Conservation (phyloP, 1,139 yeast species). For the Diutina mesorugosa region DNA sequence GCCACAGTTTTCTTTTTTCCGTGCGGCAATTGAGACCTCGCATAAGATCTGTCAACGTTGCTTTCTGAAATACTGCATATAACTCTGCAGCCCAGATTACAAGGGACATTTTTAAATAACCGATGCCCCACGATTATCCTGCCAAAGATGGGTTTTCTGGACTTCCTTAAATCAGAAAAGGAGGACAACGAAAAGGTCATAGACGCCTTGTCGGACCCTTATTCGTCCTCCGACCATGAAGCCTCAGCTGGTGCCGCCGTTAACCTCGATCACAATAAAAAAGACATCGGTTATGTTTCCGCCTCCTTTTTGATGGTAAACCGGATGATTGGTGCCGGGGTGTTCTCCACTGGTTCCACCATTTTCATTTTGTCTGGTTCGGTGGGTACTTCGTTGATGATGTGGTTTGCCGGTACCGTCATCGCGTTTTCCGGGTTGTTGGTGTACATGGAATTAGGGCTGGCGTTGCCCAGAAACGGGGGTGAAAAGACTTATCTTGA, state of each 20-base stretch:
- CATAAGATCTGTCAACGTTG: neutral
- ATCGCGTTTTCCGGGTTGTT: constrained; percentile 64
- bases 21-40: neutral
- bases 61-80: neutral
- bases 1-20: neutral
- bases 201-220: constrained; percentile 6
- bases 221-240: constrained; percentile 11
- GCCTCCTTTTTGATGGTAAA: constrained; percentile 62
- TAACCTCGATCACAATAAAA: constrained; percentile 38
- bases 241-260: constrained; percentile 17
- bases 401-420: constrained; percentile 71
- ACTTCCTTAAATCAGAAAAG: constrained; percentile 8
- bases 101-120: neutral
- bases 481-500: constrained; percentile 82
- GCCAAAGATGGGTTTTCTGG: constrained; percentile 7
- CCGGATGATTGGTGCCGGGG: constrained; percentile 83
- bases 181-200: constrained; percentile 6
- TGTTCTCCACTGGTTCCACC: constrained; percentile 75
- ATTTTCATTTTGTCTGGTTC: constrained; percentile 60
- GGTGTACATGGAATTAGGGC: constrained; percentile 76
- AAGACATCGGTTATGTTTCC: constrained; percentile 52
- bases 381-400: constrained; percentile 56
- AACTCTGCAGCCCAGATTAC: neutral
- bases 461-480: constrained; percentile 76
- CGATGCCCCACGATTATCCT: neutral